These are phyloP conservation scores for Penicillium paxilli DNA, from an alignment of 495 filamentous ascomycete genomes.

Conservation along the genomic window DNA sequence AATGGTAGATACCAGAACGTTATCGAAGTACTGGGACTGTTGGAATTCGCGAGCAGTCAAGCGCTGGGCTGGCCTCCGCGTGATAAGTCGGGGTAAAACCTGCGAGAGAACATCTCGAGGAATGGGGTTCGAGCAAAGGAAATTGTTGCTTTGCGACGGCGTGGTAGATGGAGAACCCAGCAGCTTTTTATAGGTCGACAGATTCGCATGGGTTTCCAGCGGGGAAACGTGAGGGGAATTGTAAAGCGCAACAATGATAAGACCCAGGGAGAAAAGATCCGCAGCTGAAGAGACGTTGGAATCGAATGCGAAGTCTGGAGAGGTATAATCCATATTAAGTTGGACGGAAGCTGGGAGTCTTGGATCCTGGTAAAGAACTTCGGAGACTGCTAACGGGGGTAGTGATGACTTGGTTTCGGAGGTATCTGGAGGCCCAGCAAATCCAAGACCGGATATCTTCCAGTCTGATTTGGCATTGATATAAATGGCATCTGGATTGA, in stretches of 20 bases:
- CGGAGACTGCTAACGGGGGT: constrained; percentile 74
- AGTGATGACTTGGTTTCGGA: constrained; percentile 69
- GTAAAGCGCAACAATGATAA: constrained; percentile 86
- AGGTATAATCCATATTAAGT: constrained; percentile 87
- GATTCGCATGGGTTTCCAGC: constrained; percentile 73
- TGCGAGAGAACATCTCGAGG: constrained; percentile 73
- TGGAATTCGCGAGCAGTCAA: constrained; percentile 92
- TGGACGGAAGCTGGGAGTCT: constrained; percentile 81
- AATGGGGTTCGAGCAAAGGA: constrained; percentile 72
- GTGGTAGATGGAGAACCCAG: constrained; percentile 73
- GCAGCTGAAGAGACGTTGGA: constrained; percentile 74
- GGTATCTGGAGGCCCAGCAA: constrained; percentile 73
- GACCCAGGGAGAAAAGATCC: constrained; percentile 90
- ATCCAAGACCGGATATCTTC: constrained; percentile 94
- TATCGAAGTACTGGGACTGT: constrained; percentile 91
- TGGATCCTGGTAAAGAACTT: constrained; percentile 83
- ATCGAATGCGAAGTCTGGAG: constrained; percentile 91
- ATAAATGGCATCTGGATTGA: constrained; percentile 93
- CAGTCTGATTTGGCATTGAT: constrained; percentile 98
- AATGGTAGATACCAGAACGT: constrained; percentile 91
- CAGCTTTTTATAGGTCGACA: constrained; percentile 78
- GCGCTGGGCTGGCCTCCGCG: constrained; percentile 79
- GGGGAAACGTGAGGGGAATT: constrained; percentile 90
- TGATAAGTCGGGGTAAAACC: constrained; percentile 80
- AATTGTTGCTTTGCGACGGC: constrained; percentile 79